Evolutionary conservation across 768 basidiomycete species (phyloP).

Genomic region (Flagelloscypha sp.): DNA sequence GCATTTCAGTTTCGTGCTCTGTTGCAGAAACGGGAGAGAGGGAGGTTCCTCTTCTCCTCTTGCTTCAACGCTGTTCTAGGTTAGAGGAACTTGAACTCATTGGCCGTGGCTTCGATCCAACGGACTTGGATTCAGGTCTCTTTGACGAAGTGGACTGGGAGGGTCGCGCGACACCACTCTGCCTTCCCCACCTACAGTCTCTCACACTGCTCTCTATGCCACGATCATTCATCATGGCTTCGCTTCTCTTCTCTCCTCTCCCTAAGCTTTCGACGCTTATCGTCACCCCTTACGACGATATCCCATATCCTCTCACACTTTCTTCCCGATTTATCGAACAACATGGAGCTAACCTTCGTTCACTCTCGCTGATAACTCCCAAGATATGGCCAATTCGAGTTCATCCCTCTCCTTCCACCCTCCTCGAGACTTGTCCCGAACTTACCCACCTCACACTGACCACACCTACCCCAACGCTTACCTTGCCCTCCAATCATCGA

Average conservation of each 20-base stretch:
- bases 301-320: slow-evolving; percentile 50
- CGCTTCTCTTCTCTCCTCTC: slow-evolving; percentile 50
- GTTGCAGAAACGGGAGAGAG: slow-evolving; percentile 18
- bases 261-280: slow-evolving; percentile 57
- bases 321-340: slow-evolving; percentile 47
- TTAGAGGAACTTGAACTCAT: slow-evolving; percentile 59
- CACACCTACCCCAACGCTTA: slow-evolving; percentile 50
- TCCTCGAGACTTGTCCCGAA: slow-evolving; percentile 43
- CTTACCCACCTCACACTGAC: slow-evolving; percentile 70
- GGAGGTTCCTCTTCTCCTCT: slow-evolving; percentile 50
- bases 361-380: slow-evolving; percentile 59
- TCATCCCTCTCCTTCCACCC: slow-evolving; percentile 41
- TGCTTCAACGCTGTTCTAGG: slow-evolving; percentile 46
- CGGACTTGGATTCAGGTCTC: slow-evolving; percentile 35
- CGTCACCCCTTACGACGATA: slow-evolving; percentile 67
- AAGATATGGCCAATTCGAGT: slow-evolving; percentile 60
- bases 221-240: slow-evolving; percentile 52
- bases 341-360: slow-evolving; percentile 51
- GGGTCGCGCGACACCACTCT: slow-evolving; percentile 27
- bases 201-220: slow-evolving; percentile 61
- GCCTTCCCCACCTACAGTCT: slow-evolving; percentile 49
- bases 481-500: slow-evolving; percentile 22
- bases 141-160: slow-evolving; percentile 9
- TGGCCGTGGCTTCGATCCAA: slow-evolving; percentile 48
- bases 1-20: slow-evolving; percentile 42